Evolutionary conservation across 192 early-diverging fungal species (phyloP).

Genomic region (Bifiguratus adelaidae): DNA sequence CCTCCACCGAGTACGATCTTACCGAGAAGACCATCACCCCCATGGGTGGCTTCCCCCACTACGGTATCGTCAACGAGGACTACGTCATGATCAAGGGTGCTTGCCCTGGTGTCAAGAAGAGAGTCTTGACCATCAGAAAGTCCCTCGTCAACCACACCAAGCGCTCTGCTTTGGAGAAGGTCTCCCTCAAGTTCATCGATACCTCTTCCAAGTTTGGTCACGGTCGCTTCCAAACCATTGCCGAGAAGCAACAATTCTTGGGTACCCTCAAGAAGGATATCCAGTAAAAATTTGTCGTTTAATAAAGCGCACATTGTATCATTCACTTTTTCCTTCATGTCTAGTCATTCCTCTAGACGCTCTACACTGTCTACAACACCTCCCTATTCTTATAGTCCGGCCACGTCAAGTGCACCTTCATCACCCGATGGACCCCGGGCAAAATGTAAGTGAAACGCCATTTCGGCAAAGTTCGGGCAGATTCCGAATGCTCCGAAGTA

Average conservation of each 20-base stretch:
- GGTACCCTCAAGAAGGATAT: constrained; percentile 91
- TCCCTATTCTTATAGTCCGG: too few species aligned
- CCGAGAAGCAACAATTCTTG: constrained; percentile 90
- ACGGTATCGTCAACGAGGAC: constrained; percentile 97
- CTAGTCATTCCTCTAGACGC: too few species aligned
- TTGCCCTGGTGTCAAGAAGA: constrained; percentile 93
- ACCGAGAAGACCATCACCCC: constrained; percentile 96
- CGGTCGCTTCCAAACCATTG: constrained; percentile 98
- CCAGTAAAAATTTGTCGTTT: too few species aligned
- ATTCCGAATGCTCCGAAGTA: too few species aligned
- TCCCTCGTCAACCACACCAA: constrained; percentile 93
- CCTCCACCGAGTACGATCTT: constrained; percentile 93
- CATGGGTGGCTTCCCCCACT: constrained; percentile 99
- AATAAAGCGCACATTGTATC: too few species aligned
- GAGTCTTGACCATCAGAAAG: constrained; percentile 97
- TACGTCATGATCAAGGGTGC: constrained; percentile 98
- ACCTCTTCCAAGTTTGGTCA: constrained; percentile 98
- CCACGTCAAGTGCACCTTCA: too few species aligned
- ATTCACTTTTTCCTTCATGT: too few species aligned
- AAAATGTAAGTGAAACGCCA: too few species aligned
- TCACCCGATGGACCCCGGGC: too few species aligned
- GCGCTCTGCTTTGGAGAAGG: constrained; percentile 92
- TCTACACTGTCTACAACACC: too few species aligned
- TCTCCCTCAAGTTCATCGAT: constrained; percentile 98
- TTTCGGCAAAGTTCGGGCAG: too few species aligned